Evolutionary conservation across 2,329 filamentous ascomycete genomes (phyloP).

Genomic region (Trematosphaeria pertusa): DNA sequence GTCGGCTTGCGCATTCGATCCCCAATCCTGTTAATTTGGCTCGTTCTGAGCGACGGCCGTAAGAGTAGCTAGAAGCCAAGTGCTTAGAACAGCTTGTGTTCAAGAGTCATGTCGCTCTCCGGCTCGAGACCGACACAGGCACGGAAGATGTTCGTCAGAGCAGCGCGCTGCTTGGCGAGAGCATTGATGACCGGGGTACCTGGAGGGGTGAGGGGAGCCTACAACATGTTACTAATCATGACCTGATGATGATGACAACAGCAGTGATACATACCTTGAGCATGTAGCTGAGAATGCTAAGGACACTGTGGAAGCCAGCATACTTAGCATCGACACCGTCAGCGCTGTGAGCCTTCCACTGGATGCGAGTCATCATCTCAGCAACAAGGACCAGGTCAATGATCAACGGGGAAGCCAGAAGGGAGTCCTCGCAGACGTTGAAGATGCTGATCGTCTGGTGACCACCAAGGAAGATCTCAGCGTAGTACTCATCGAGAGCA

Average conservation of each 20-base stretch:
- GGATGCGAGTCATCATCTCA: constrained; percentile 98
- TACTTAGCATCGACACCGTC: constrained; percentile 69
- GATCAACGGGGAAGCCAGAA: constrained; percentile 94
- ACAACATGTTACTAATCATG: constrained; percentile 17
- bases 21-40: no score
- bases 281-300: constrained; percentile 99
- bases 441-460: constrained; percentile 98
- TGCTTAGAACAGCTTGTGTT: constrained; percentile 86
- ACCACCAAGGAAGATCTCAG: constrained; percentile 97
- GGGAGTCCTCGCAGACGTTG: constrained; percentile 98
- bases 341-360: constrained; percentile 74
- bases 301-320: constrained; percentile 94
- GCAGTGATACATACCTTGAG: constrained; percentile 64
- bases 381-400: constrained; percentile 92
- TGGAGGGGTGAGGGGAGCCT: constrained; percentile 91
- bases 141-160: constrained; percentile 97
- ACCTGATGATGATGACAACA: neutral
- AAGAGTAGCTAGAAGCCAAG: neutral
- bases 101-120: constrained; percentile 97
- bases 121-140: constrained; percentile 96
- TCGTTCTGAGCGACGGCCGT: neutral
- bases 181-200: constrained; percentile 96
- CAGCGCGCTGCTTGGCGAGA: constrained; percentile 92
- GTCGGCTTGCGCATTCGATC: neutral
- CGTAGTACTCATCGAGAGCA: constrained; percentile 98